Evolutionary conservation across 495 filamentous ascomycete species (phyloP).

Genomic region (Penicillium goetzii): DNA sequence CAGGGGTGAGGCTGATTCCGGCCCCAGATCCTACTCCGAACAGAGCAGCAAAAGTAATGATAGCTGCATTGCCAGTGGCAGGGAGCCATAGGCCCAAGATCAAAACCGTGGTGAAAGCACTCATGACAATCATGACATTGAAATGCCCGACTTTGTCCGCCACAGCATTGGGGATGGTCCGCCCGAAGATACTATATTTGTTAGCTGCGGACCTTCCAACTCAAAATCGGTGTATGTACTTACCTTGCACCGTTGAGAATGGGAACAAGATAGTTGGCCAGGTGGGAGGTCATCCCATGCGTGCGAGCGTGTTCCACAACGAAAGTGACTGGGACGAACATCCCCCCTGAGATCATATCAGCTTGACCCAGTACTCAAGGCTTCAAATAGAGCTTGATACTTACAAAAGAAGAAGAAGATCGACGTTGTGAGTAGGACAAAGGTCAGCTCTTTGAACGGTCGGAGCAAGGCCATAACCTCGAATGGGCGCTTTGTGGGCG

Average conservation of each 20-base stretch:
- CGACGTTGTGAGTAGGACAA: slow-evolving; percentile 51
- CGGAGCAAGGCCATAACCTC: slow-evolving; percentile 31
- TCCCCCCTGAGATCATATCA: slow-evolving; percentile 19
- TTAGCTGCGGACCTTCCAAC: background rate
- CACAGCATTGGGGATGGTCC: slow-evolving; percentile 64
- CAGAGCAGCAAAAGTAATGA: slow-evolving; percentile 63
- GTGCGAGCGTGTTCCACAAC: slow-evolving; percentile 29
- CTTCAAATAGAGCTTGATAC: background rate
- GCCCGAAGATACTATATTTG: slow-evolving; percentile 58
- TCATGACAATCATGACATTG: slow-evolving; percentile 65
- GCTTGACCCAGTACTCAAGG: background rate
- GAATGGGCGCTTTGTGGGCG: slow-evolving; percentile 25
- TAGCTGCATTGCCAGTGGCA: slow-evolving; percentile 51
- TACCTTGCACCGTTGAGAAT: background rate
- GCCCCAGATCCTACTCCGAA: slow-evolving; percentile 72
- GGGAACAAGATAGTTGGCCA: slow-evolving; percentile 37
- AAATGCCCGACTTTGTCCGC: slow-evolving; percentile 69
- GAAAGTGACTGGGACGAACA: slow-evolving; percentile 45
- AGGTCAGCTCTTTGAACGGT: slow-evolving; percentile 60
- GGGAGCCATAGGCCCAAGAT: slow-evolving; percentile 67
- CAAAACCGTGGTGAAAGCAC: slow-evolving; percentile 56
- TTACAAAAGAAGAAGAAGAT: slow-evolving; percentile 36
- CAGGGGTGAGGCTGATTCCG: slow-evolving; percentile 55
- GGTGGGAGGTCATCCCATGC: slow-evolving; percentile 33
- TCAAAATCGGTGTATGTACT: too few relatives aligned